Evolutionary conservation across 352 stramenopile species (phyloP).

Genomic region (Peronosclerospora sorghi): DNA sequence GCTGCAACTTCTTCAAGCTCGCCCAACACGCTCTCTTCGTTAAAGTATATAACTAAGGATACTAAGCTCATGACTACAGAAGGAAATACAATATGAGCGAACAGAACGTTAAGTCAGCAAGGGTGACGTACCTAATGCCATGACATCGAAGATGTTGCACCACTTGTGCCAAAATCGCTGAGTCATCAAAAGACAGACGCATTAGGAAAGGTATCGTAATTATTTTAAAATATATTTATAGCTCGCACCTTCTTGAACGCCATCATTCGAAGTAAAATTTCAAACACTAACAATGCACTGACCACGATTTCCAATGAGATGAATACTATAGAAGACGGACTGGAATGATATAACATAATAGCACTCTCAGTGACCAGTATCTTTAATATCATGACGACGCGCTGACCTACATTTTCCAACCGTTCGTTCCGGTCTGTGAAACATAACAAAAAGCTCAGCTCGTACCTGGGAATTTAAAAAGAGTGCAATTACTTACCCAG

Average conservation of each 20-base stretch:
- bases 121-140: slow-evolving; percentile 40
- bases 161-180: slow-evolving; percentile 78
- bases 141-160: slow-evolving; percentile 77
- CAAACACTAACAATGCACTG: slow-evolving; percentile 61
- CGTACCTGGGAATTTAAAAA: not conserved
- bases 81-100: not conserved
- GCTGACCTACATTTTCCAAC: slow-evolving; percentile 52
- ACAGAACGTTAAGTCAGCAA: not conserved
- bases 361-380: not conserved
- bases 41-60: slow-evolving; percentile 76
- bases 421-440: slow-evolving; percentile 51
- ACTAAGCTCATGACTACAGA: slow-evolving; percentile 62
- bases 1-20: slow-evolving; percentile 78
- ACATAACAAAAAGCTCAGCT: not conserved
- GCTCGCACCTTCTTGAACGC: slow-evolving; percentile 52
- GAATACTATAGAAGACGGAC: slow-evolving; percentile 62
- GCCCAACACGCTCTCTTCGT: slow-evolving; percentile 65
- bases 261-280: slow-evolving; percentile 75
- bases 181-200: not conserved
- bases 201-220: not conserved
- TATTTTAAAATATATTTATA: not conserved
- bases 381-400: not conserved
- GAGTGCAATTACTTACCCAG: slow-evolving; percentile 29
- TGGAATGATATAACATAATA: slow-evolving; percentile 7
- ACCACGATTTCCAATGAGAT: slow-evolving; percentile 74